Percentiles rank a stretch among this genome's conserved stretches.
Evolutionary conservation across 805 yeast species (phyloP).

Genomic region (Teunomyces aglyptinius): DNA sequence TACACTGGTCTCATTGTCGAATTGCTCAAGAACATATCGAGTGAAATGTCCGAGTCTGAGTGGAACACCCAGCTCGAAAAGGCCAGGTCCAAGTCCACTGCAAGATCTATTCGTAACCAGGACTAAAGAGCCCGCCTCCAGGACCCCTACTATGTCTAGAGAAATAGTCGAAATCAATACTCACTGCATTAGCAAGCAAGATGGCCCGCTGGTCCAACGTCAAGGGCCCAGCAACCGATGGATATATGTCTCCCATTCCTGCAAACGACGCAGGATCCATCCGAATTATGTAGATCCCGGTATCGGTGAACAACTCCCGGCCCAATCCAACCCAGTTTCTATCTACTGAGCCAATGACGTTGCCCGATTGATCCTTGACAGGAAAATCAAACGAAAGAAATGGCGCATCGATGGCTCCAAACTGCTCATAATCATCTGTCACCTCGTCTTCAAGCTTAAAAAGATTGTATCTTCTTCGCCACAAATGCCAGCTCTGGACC

Average conservation of each 20-base stretch:
- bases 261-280: conserved; percentile 73
- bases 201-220: conserved; percentile 83
- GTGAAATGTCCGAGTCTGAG: conserved; percentile 33
- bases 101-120: conserved; percentile 23
- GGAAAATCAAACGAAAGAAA: conserved; percentile 86
- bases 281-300: conserved; percentile 85
- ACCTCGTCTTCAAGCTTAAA: conserved; percentile 48
- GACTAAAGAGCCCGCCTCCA: conserved; percentile 43
- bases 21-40: conserved; percentile 42
- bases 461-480: conserved; percentile 87
- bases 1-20: conserved; percentile 50
- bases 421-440: conserved; percentile 61
- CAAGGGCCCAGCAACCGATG: conserved; percentile 51
- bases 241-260: conserved; percentile 54
- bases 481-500: conserved; percentile 90
- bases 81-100: conserved; percentile 22
- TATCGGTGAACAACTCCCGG: conserved; percentile 89
- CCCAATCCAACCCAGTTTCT: conserved; percentile 96
- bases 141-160: conserved; percentile 78
- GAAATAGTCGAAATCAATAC: conserved; percentile 94
- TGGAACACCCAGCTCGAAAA: conserved; percentile 30
- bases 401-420: conserved; percentile 84
- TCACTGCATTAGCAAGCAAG: conserved; percentile 80
- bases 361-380: conserved; percentile 55
- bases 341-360: conserved; percentile 73